A percentile compares a stretch with the other conserved stretches of the same genome.
phyloP scores from a whole-genome alignment of 2,329 filamentous ascomycete species.

The Trichophaea hybrida region DNA sequence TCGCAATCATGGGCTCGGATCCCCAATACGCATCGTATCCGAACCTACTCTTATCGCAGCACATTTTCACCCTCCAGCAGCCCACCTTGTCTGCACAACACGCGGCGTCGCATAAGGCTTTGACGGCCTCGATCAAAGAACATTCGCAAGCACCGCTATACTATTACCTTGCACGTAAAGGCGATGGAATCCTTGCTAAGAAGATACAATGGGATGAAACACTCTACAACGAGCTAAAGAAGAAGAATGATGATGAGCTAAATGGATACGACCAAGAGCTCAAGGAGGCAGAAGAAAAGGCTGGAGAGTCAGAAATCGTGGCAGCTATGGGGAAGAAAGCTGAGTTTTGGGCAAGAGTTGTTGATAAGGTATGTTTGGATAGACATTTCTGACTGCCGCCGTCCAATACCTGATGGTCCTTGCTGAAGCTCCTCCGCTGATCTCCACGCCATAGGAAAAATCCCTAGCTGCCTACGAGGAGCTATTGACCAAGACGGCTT shows the following conservation, averaged over 20 bases:
- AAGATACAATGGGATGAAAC: constrained; percentile 79
- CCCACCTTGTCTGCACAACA: constrained; percentile 53
- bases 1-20: constrained; percentile 36
- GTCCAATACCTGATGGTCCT: not conserved
- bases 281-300: constrained; percentile 89
- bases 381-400: not conserved
- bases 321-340: constrained; percentile 86
- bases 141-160: constrained; percentile 83
- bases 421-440: not conserved
- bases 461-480: constrained; percentile 83
- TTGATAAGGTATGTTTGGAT: constrained; percentile 61
- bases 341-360: constrained; percentile 89
- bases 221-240: constrained; percentile 62
- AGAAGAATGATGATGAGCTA: constrained; percentile 64
- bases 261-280: constrained; percentile 69
- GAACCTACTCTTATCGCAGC: constrained; percentile 64
- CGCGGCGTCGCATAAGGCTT: constrained; percentile 54
- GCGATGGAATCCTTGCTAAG: constrained; percentile 43
- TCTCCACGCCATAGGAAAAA: constrained; percentile 53
- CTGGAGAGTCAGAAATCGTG: constrained; percentile 88
- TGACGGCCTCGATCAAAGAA: constrained; percentile 70
- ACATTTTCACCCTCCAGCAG: constrained; percentile 77
- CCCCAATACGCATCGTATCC: constrained; percentile 78
- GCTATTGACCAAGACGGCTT: constrained; percentile 91
- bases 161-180: constrained; percentile 66